Conservation (phyloP, 257 asterid genomes). For the Salvia hispanica region DNA sequence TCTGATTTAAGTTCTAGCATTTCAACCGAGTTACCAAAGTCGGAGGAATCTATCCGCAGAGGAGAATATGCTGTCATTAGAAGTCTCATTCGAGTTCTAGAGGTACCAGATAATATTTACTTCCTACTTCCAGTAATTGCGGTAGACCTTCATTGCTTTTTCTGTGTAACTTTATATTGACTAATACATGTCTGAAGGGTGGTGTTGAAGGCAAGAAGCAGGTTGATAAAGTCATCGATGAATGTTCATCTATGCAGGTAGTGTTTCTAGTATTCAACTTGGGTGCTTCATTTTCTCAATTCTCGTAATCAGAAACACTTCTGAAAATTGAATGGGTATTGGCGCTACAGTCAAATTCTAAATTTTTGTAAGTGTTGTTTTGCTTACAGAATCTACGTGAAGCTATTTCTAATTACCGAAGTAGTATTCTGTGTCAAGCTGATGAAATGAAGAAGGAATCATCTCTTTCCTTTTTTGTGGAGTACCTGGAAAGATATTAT, state of each 20-base stretch:
- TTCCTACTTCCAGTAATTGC: slow-evolving; percentile 28
- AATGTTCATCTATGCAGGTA: slow-evolving; percentile 99
- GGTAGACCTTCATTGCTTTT: not conserved
- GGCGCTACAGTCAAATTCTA: slow-evolving; percentile 9
- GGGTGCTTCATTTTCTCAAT: slow-evolving; percentile 25
- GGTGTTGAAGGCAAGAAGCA: slow-evolving; percentile 98
- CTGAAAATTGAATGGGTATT: slow-evolving; percentile 31
- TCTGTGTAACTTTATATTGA: slow-evolving; percentile 48
- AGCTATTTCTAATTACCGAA: slow-evolving; percentile 90
- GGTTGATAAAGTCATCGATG: slow-evolving; percentile 93
- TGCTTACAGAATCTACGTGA: slow-evolving; percentile 85
- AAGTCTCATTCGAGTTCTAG: slow-evolving; percentile 90
- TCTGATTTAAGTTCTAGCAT: slow-evolving; percentile 65
- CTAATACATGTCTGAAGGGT: slow-evolving; percentile 64
- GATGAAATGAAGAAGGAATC: slow-evolving; percentile 99
- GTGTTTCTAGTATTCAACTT: slow-evolving; percentile 22
- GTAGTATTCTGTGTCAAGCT: slow-evolving; percentile 83
- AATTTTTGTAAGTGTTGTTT: slow-evolving; percentile 35
- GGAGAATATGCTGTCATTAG: slow-evolving; percentile 96
- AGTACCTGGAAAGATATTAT: slow-evolving; percentile 98
- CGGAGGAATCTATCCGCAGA: slow-evolving; percentile 85
- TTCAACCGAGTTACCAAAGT: slow-evolving; percentile 60
- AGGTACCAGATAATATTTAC: slow-evolving; percentile 53
- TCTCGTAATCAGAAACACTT: slow-evolving; percentile 21
- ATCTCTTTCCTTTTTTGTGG: slow-evolving; percentile 94